phyloP scores from a whole-genome alignment of 352 stramenopile species.

The Globisporangium radiosum region DNA sequence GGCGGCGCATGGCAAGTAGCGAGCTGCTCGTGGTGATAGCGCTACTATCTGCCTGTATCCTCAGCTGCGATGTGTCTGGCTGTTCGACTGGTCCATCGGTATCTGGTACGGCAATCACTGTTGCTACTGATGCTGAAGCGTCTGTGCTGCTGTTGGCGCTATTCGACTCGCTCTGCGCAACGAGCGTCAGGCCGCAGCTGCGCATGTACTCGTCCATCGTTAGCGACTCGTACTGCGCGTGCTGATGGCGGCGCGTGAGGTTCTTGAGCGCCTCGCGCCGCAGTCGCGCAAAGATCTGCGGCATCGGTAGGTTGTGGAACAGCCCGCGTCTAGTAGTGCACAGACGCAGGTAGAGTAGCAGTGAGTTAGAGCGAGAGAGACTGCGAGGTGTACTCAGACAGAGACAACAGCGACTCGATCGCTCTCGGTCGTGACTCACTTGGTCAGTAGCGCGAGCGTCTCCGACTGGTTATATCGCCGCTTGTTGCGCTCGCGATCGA shows the following conservation, averaged over 20 bases:
- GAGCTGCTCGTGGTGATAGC: slow-evolving; percentile 3
- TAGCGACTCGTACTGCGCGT: slow-evolving; percentile 40
- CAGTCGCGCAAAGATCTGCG: slow-evolving; percentile 49
- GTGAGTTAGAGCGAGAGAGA: neutral
- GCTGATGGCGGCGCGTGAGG: slow-evolving; percentile 29
- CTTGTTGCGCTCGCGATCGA: slow-evolving; percentile 32
- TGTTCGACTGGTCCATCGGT: too few species aligned
- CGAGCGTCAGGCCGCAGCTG: slow-evolving; percentile 27
- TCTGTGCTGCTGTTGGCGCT: too few species aligned
- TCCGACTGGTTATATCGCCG: slow-evolving; percentile 17
- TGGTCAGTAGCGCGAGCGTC: slow-evolving; percentile 16
- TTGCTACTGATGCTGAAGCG: too few species aligned
- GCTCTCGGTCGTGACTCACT: neutral
- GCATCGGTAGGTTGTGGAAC: slow-evolving; percentile 30
- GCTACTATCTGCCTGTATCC: too few species aligned
- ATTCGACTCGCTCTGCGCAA: neutral
- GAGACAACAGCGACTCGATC: too few species aligned
- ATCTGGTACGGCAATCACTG: too few species aligned
- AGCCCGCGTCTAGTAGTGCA: slow-evolving; percentile 13
- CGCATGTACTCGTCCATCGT: slow-evolving; percentile 56
- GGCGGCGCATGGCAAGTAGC: slow-evolving; percentile 17
- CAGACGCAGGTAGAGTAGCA: neutral
- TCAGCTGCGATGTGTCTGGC: neutral
- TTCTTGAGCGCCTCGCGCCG: slow-evolving; percentile 48
- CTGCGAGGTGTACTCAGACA: neutral